These are phyloP conservation scores for Arthrobotrys entomopaga DNA, from an alignment of 2,329 filamentous ascomycete genomes.

Conservation along the genomic window DNA sequence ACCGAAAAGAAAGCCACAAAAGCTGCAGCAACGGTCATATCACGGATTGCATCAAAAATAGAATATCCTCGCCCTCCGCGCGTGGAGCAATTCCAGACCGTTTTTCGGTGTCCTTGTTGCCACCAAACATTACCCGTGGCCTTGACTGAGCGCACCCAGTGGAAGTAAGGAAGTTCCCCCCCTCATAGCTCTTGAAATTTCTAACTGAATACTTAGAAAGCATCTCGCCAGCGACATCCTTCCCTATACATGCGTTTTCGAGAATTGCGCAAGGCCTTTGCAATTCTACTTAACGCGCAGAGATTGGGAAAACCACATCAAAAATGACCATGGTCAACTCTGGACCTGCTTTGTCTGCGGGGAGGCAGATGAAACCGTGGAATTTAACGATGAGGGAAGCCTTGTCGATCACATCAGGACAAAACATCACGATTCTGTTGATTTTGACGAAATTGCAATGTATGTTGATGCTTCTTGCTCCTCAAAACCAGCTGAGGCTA, in stretches of 20 bases:
- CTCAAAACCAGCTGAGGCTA: conserved; percentile 23
- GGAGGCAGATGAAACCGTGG: conserved; percentile 7
- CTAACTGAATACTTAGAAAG: conserved; percentile 23
- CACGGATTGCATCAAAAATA: conserved; percentile 10
- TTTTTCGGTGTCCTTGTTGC: conserved; percentile 44
- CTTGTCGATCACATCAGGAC: conserved; percentile 23
- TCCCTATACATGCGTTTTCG: conserved; percentile 43
- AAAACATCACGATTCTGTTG: conserved; percentile 22
- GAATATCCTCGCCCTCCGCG: conserved; percentile 27
- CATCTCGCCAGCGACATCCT: conserved; percentile 48
- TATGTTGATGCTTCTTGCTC: conserved; percentile 39
- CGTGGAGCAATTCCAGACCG: neutral
- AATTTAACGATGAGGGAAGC: conserved; percentile 26
- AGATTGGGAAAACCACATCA: conserved; percentile 45
- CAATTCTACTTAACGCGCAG: conserved; percentile 36
- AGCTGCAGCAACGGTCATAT: conserved; percentile 22
- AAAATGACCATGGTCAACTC: conserved; percentile 36
- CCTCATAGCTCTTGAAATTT: neutral
- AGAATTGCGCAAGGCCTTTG: conserved; percentile 25
- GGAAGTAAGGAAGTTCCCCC: conserved; percentile 26
- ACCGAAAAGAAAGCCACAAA: neutral
- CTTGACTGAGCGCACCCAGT: conserved; percentile 26
- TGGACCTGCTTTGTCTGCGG: conserved; percentile 42
- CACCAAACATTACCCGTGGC: conserved; percentile 20
- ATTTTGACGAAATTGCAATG: conserved; percentile 38